Conservation (phyloP, 1,139 yeast species). For the Debaryomycetaceae sp. region DNA sequence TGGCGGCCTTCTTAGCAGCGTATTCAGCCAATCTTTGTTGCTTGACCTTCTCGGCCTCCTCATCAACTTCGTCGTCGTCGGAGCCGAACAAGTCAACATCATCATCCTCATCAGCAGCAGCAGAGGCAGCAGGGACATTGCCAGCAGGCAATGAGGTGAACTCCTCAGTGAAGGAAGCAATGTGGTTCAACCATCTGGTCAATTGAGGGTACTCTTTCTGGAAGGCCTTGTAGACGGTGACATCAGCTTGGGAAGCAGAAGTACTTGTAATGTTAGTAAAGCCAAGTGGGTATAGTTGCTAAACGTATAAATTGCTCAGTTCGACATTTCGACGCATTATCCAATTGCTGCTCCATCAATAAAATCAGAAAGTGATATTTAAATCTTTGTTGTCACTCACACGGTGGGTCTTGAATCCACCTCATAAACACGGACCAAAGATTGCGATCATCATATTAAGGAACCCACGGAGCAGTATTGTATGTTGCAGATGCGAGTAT, state of each 20-base stretch:
- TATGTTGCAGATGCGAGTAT: too few relatives aligned
- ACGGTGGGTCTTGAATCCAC: slow-evolving; percentile 91
- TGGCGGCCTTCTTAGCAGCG: slow-evolving; percentile 95
- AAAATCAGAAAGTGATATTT: slow-evolving; percentile 37
- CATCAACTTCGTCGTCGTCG: slow-evolving; percentile 90
- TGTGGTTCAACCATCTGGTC: slow-evolving; percentile 98
- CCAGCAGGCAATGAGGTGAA: slow-evolving; percentile 82
- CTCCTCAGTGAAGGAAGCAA: slow-evolving; percentile 86
- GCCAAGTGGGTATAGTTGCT: background rate
- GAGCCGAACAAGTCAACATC: slow-evolving; percentile 96
- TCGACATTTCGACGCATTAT: too few relatives aligned
- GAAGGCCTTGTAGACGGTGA: slow-evolving; percentile 90
- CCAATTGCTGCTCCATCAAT: slow-evolving; percentile 3
- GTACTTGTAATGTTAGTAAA: slow-evolving; percentile 49
- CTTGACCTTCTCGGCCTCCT: slow-evolving; percentile 94
- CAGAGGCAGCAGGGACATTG: slow-evolving; percentile 49
- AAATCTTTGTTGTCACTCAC: slow-evolving; percentile 72
- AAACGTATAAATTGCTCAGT: background rate
- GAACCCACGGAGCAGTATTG: too few relatives aligned
- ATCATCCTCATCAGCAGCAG: slow-evolving; percentile 70
- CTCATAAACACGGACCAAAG: slow-evolving; percentile 97
- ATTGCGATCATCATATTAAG: slow-evolving; percentile 57
- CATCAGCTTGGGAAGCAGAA: slow-evolving; percentile 94
- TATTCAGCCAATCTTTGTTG: slow-evolving; percentile 97
- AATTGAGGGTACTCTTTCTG: slow-evolving; percentile 90